Conservation (phyloP, 1,139 yeast genomes). For the Citeromyces siamensis region DNA sequence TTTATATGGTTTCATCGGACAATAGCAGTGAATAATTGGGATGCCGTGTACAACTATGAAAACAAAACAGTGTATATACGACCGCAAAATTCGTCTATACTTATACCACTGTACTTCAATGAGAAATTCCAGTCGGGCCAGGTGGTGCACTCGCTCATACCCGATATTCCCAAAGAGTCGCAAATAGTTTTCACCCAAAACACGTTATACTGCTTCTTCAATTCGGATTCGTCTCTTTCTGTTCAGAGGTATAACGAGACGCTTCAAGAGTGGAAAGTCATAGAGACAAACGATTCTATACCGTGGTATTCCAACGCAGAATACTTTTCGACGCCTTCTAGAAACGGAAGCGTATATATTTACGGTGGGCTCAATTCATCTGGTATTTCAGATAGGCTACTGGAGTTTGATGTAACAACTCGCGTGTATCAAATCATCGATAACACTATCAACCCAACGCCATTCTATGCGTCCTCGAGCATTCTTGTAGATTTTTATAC, state of each 20-base stretch:
- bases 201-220: conserved; percentile 10
- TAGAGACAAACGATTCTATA: conserved; percentile 11
- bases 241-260: conserved; percentile 12
- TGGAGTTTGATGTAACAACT: conserved; percentile 21
- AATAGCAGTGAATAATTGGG: conserved; percentile 14
- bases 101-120: conserved; percentile 23
- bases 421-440: conserved; percentile 21
- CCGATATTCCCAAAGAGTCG: conserved; percentile 16
- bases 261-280: conserved; percentile 14
- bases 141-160: conserved; percentile 11
- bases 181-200: conserved; percentile 12
- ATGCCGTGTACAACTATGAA: conserved; percentile 25
- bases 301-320: conserved; percentile 19
- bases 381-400: conserved; percentile 24
- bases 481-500: conserved; percentile 20
- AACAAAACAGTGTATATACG: conserved; percentile 26
- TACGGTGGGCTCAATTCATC: conserved; percentile 29
- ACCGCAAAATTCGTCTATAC: conserved; percentile 16
- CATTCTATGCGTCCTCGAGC: conserved; percentile 31
- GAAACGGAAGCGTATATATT: conserved; percentile 24
- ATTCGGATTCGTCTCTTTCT: conserved; percentile 7
- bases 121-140: conserved; percentile 13
- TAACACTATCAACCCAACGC: conserved; percentile 35
- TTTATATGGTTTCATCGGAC: background rate
- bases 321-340: conserved; percentile 26